Base-by-base conservation (phyloP, 345 rosid genomes). In the Stellera chamaejasme region DNA sequence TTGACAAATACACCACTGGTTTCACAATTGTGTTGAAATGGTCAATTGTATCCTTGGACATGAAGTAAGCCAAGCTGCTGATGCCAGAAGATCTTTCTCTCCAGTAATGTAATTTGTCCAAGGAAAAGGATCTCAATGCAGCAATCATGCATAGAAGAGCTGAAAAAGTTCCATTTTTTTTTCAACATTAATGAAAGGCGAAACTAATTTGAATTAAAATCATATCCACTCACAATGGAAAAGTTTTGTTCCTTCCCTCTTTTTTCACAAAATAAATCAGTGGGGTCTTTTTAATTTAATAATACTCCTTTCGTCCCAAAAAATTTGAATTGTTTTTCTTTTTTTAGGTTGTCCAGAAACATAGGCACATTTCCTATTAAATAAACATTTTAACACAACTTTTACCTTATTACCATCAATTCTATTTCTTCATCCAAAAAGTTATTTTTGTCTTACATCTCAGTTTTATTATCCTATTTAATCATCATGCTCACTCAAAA, bases 21-120 rank as follows among this genome's bases (percentile, higher is more conserved):
- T 80, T 94, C 72, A 94, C 72, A 43, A 87, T 39, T 54, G 88
- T 87, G 63, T 85, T 94, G 84, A 94, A 87, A 63, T 82, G 93
- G 71, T 94, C 99, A 11, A 85, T 68, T 12, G 99, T 85, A 71
- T 94, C 97, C 74, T 94, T 94, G 0, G 99, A 72, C 19, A 87
- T 68, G 72, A 94, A 94, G 69, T 87, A 79, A 67, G 99, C 99
- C 36, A 94, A 63, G 76, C 95, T 81, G 75, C 97, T 94, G 78
- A 90, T 90, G n/a, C 99, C 97, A 3, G 99, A 90, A 68, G 80
- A 70, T 55, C 89, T 88, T 50, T 90, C 99, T 76, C 97, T 87
- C 95, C 96, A 80, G 70, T 94, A 88, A 60, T 94, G 95, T 39
- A 94, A 74, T 70, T 90, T 94, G 60, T 94, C 99, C 67, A 83